Evolutionary conservation across 2,329 filamentous ascomycete genomes (phyloP), one percentile per base, ranked within the genome.

Genomic region (Botrytis sinoallii): DNA sequence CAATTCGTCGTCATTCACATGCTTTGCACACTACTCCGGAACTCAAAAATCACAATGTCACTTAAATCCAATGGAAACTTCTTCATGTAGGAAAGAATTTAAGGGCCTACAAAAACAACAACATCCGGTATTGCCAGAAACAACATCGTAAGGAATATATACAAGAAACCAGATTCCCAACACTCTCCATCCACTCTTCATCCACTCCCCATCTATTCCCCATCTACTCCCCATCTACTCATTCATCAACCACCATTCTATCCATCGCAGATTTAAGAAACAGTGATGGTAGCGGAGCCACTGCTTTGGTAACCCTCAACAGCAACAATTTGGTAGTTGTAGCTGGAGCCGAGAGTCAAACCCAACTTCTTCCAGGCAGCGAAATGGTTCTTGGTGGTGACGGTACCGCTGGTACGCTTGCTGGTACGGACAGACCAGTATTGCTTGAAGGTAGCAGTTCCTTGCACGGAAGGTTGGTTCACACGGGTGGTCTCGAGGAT

Each of bases 361-460:
- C 87, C 86, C 40, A 80, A 77, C 46, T 82, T 81, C 38, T 80
- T 79, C 87, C 88, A 89, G 5, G 86, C 86, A 75, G 85, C 82
- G 77, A 89, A 88, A 79, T 88, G 87, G 75, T 84, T 85, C 40
- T 79, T 81, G 1, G 83, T 83, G 48, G 84, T 86, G 75, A 89
- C 85, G 10, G 84, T 86, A 5, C 87, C 88, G 70, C 83, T 82
- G 35, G 83, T 82, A 64, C 87, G 83, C 84, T 88, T 88, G 74
- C 76, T 82, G 74, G 82, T 81, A 74, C 87, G 84, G 25, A 88
- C 84, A 20, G 84, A 86, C 85, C 84, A 87, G 81, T 84, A 88
- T 81, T 88, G 86, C 78, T 85, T 81, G 79, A 88, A 88, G 74
- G 85, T 87, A 48, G 77, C 75, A 46, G 84, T 87, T 48, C 86